Conservation (phyloP, 2,329 filamentous ascomycete species). For the Phoma sp. region DNA sequence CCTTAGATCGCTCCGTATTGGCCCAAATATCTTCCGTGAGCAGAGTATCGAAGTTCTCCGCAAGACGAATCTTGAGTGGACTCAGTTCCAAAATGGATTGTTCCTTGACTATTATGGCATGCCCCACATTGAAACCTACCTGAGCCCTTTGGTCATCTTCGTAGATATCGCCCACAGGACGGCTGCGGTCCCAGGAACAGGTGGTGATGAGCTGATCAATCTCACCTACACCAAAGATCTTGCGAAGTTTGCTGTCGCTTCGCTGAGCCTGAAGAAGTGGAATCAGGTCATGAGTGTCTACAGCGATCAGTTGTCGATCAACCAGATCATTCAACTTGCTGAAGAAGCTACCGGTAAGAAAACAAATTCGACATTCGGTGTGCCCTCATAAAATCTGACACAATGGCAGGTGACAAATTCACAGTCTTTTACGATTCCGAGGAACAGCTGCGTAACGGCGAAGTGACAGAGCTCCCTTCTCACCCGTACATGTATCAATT, state of each 20-base stretch:
- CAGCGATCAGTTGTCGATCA: slow-evolving; percentile 53
- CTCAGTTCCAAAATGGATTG: slow-evolving; percentile 30
- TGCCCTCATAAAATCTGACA: background rate
- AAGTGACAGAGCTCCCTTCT: slow-evolving; percentile 26
- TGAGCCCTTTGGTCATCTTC: slow-evolving; percentile 17
- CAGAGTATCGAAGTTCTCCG: slow-evolving; percentile 19
- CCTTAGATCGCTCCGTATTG: slow-evolving; percentile 8
- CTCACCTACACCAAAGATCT: slow-evolving; percentile 30
- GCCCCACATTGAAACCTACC: slow-evolving; percentile 28
- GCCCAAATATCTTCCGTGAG: slow-evolving; percentile 13
- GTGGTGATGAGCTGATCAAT: slow-evolving; percentile 18
- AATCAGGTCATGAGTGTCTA: slow-evolving; percentile 35
- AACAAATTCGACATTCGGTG: no score
- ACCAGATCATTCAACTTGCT: slow-evolving; percentile 51
- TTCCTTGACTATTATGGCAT: slow-evolving; percentile 43
- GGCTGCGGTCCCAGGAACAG: slow-evolving; percentile 25
- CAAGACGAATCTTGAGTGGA: slow-evolving; percentile 34
- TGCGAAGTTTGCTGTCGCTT: slow-evolving; percentile 21
- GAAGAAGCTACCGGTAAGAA: slow-evolving; percentile 44
- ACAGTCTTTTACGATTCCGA: slow-evolving; percentile 21
- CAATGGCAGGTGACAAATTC: slow-evolving; percentile 36
- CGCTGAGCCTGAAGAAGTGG: slow-evolving; percentile 36
- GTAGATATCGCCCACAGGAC: slow-evolving; percentile 23
- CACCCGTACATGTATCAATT: slow-evolving; percentile 17
- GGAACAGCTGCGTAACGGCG: slow-evolving; percentile 18